A percentile compares a stretch with the other conserved stretches of the same genome.
Evolutionary conservation across 192 early-diverging fungal species (phyloP).

Genomic region (Rhizophagus clarus): DNA sequence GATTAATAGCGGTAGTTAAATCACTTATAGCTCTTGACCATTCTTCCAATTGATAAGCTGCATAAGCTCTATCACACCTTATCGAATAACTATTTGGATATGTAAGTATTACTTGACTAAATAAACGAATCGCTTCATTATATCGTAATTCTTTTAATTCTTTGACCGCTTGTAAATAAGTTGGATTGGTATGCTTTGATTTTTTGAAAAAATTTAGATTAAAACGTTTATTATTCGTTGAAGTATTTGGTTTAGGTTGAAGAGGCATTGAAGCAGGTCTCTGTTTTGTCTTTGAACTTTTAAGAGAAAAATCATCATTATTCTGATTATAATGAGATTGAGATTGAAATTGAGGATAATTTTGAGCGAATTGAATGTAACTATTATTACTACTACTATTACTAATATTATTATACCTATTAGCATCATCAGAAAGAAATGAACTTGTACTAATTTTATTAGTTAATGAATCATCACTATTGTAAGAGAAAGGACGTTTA

Average conservation of each 20-base stretch:
- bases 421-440: background rate
- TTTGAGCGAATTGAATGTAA: no score
- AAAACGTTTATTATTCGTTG: background rate
- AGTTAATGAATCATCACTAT: no score
- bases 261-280: background rate
- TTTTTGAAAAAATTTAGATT: background rate
- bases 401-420: no score
- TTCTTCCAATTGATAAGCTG: background rate
- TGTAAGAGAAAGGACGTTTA: no score
- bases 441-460: no score
- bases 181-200: background rate
- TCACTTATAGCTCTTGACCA: background rate
- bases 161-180: background rate
- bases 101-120: background rate
- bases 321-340: no score
- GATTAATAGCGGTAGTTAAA: slow-evolving; percentile 11
- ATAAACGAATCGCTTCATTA: slow-evolving; percentile 11
- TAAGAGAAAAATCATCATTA: no score
- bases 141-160: background rate
- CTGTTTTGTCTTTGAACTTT: background rate
- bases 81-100: slow-evolving; percentile 24
- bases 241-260: background rate
- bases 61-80: slow-evolving; percentile 28
- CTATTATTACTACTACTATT: no score
- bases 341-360: no score